Base-by-base conservation (phyloP, 2,329 filamentous ascomycete genomes). In the Orbilia ellipsospora region DNA sequence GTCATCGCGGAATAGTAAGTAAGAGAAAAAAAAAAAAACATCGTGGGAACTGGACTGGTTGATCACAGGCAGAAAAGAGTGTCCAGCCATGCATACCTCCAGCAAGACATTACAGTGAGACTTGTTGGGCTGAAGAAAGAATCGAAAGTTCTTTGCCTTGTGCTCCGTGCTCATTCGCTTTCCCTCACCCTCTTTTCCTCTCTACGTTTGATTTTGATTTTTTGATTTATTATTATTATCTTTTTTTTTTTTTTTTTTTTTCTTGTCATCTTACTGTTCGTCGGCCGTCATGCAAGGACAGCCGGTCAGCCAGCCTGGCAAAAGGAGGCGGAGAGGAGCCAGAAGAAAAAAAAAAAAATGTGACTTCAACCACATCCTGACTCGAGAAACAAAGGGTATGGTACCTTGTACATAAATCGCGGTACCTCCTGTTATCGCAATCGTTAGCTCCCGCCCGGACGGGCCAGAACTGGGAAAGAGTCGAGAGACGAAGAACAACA, bases 401-500 rank as follows among this genome's bases (percentile, higher is more conserved):
- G 72, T 75, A 75, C 72, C 72, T 69, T 75, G 72, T 75, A 75
- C 72, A 69, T 64, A 64, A 40, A 69, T 75, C 64, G 65, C 48
- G 72, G 72, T 75, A 75, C 64, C 64, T 75, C 64, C 60, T 61
- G 64, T 75, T 68, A 68, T 74, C 70, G 70, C 64, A 52, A 55
- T 16, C 50, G 44, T 18, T 31, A 36, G 20, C 51, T 70, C 66
- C 67, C 67, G 67, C 44, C 44, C 36, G 15, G 55, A 59, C 20
- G 10, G 63, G 28, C 31, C 62, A 36, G 10, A 36, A 36, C 31
- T 36, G 31, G 31, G 31, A 36, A 36, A 36, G 40, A 48, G 26
- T 20, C 13, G 12, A 18, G 54, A 36, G 15, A 56, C 2, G 15
- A 56, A 40, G 31, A 31, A 31, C 26, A 59, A 40, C 4, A 55